These are phyloP conservation scores for Fomitopsis palustris DNA, from an alignment of 1,284 basidiomycete species.

Conservation along the genomic window DNA sequence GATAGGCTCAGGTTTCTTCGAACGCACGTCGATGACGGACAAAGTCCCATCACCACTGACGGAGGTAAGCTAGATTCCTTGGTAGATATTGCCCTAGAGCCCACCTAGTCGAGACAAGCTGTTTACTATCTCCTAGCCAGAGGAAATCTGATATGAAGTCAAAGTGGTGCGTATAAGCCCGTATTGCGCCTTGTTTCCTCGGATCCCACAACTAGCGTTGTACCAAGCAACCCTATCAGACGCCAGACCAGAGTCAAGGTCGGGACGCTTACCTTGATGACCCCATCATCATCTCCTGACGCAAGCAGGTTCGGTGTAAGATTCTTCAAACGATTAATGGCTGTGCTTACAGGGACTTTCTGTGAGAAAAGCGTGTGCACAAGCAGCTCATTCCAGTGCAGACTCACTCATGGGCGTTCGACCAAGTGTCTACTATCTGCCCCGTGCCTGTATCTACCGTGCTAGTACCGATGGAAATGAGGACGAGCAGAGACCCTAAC, in stretches of 20 bases:
- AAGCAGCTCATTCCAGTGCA: constrained; percentile 4
- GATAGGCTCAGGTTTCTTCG: constrained; percentile 70
- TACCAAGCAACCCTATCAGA: background rate
- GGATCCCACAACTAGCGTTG: constrained; percentile 81
- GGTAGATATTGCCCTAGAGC: background rate
- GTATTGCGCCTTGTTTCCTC: constrained; percentile 58
- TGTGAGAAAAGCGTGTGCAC: constrained; percentile 25
- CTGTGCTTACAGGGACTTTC: constrained; percentile 50
- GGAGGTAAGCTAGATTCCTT: background rate
- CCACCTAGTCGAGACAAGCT: constrained; percentile 84
- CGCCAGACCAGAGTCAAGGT: background rate
- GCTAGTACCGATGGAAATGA: constrained; percentile 33
- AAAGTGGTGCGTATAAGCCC: constrained; percentile 84
- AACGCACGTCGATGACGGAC: constrained; percentile 85
- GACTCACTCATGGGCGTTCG: constrained; percentile 79
- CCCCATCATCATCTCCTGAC: constrained; percentile 92
- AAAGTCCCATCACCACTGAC: constrained; percentile 87
- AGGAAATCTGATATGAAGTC: constrained; percentile 95
- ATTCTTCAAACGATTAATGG: constrained; percentile 81
- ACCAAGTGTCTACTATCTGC: constrained; percentile 55
- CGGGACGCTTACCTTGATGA: constrained; percentile 66
- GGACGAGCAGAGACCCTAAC: background rate
- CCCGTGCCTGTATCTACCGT: constrained; percentile 70
- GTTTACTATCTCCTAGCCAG: constrained; percentile 82
- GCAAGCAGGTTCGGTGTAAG: constrained; percentile 69